These are phyloP conservation scores for Termitomyces bulborhizus DNA, from an alignment of 768 basidiomycete species.

Conservation along the genomic window DNA sequence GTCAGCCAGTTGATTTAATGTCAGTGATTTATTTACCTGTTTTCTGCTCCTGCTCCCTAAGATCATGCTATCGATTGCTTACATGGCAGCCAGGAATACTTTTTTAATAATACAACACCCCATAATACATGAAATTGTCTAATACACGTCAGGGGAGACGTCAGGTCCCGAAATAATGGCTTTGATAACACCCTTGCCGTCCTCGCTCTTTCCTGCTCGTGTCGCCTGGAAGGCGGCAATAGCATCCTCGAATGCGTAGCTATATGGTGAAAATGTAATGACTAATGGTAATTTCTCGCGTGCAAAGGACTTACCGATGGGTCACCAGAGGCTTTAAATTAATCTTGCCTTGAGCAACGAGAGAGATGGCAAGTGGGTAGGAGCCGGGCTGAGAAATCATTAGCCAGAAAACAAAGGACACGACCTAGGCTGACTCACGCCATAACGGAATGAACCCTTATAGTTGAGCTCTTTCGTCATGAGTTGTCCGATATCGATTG, in stretches of 20 bases:
- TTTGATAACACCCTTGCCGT: constrained; percentile 88
- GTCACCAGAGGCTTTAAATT: constrained; percentile 87
- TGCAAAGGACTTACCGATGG: constrained; percentile 49
- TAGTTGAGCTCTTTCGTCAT: constrained; percentile 74
- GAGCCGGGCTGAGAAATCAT: constrained; percentile 57
- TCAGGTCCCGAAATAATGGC: constrained; percentile 82
- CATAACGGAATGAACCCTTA: constrained; percentile 92
- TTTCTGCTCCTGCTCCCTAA: neutral
- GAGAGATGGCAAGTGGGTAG: constrained; percentile 79
- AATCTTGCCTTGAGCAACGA: constrained; percentile 77
- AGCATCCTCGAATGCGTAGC: constrained; percentile 75
- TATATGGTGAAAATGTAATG: constrained; percentile 20
- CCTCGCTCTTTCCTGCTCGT: constrained; percentile 69
- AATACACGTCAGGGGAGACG: constrained; percentile 33
- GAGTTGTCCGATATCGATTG: constrained; percentile 63
- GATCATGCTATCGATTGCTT: neutral
- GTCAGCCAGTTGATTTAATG: neutral
- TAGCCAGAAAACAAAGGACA: neutral
- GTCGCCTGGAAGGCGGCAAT: constrained; percentile 78
- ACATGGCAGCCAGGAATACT: neutral
- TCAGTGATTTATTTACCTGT: neutral
- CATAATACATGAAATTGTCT: neutral
- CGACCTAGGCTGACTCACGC: constrained; percentile 34
- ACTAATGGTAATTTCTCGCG: neutral
- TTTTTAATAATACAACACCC: constrained; percentile 5